Evolutionary conservation across 768 basidiomycete genomes (phyloP), one percentile per base, ranked within the genome.

Genomic region (Xanthoconium stramineum): DNA sequence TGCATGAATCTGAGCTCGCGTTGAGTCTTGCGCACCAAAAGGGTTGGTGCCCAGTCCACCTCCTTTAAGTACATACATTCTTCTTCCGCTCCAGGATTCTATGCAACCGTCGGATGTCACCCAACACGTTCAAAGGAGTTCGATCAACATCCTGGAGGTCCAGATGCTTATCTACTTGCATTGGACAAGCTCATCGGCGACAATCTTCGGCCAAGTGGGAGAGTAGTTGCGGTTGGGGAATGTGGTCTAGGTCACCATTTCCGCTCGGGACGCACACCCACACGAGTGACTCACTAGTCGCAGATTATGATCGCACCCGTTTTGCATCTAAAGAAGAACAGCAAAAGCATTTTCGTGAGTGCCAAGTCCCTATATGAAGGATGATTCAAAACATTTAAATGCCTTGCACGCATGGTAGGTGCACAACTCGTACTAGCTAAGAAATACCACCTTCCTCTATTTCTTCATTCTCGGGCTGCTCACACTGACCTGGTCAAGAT

Each of bases 401-500:
- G 33, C n/a, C 40, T 30, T 45, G 28, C 36, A 33, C 2, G 20
- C 52, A 37, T 3, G 33, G 29, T 59, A 80, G 81, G 74, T 5
- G 73, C 78, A 29, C 85, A 93, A 59, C 76, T 94, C 8, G 56
- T 65, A 2, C 74, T 93, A 8, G 86, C 89, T 5, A 84, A 86
- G 66, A 86, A 84, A 63, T 80, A 86, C 62, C 77, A 81, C 61
- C 77, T 94, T 10, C 91, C 91, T 0, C 69, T 94, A 20, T 93
- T 93, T 69, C 77, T 94, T 5, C 91, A 93, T 69, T 91, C 85
- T 1, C 81, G 91, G 19, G 81, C 85, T n/a, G 85, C 88, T 2
- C 89, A 91, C 62, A 43, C 60, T 2, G 91, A 92, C 61, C 77
- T 93, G 55, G 82, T 89, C 29, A 66, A 63, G 19, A 86, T 87